These are phyloP conservation scores for Brassica incana DNA, from an alignment of 345 rosid genomes.

Conservation along the genomic window DNA sequence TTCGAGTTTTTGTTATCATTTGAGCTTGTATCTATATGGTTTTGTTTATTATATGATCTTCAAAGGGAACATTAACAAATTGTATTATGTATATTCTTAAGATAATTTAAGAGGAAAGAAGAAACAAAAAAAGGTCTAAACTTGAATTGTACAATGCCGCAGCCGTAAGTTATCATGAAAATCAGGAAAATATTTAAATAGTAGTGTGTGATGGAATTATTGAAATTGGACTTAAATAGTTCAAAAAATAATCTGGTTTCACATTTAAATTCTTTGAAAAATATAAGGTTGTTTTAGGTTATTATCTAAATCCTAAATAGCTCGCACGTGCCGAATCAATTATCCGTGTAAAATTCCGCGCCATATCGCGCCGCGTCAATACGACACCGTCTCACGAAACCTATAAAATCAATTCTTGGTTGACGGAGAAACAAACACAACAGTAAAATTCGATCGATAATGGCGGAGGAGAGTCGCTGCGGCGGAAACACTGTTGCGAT, in stretches of 20 bases:
- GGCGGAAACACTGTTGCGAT: conserved; percentile 46
- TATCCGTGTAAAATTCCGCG: conserved; percentile 30
- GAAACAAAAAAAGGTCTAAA: background rate
- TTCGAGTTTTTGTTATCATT: conserved; percentile 7
- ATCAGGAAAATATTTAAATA: background rate
- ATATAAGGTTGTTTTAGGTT: background rate
- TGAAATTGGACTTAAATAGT: background rate
- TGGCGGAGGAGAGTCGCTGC: conserved; percentile 36
- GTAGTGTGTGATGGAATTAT: background rate
- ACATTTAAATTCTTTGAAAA: background rate
- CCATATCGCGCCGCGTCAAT: background rate
- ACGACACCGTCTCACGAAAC: background rate
- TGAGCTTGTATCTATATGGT: background rate
- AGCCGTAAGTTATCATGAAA: background rate
- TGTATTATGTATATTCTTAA: background rate
- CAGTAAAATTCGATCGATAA: background rate
- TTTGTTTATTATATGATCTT: conserved; percentile 6
- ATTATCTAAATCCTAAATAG: background rate
- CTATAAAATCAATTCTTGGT: background rate
- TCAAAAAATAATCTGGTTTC: background rate
- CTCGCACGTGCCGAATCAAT: conserved; percentile 25
- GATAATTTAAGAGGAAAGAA: background rate
- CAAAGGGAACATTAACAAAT: background rate
- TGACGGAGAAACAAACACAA: background rate
- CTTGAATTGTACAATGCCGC: background rate